These are phyloP conservation scores for Letharia lupina DNA, from an alignment of 495 filamentous ascomycete species.

Conservation along the genomic window DNA sequence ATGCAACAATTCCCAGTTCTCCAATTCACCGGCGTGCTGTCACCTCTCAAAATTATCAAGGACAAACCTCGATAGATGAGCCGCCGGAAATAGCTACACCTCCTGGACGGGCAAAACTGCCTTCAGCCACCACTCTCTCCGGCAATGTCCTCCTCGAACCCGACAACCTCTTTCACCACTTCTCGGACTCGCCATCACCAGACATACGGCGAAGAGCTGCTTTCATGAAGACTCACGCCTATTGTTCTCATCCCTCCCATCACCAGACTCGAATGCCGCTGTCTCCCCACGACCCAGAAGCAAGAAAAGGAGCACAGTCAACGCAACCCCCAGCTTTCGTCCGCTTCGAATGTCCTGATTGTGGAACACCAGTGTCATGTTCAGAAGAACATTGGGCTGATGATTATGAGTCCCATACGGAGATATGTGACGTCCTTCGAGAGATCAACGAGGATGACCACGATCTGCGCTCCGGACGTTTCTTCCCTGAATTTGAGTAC, in stretches of 20 bases:
- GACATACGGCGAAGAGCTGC: constrained; percentile 77
- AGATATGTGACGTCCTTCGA: constrained; percentile 82
- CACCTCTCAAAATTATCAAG: constrained; percentile 9
- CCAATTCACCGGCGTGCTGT: constrained; percentile 11
- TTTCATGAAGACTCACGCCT: constrained; percentile 81
- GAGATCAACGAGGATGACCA: constrained; percentile 98
- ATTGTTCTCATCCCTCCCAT: constrained; percentile 85
- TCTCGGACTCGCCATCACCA: constrained; percentile 76
- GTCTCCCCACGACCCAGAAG: constrained; percentile 54
- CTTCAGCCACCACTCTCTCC: constrained; percentile 10
- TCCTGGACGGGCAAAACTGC: background rate
- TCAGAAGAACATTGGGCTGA: constrained; percentile 89
- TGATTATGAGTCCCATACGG: constrained; percentile 83
- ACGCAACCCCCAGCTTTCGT: constrained; percentile 63
- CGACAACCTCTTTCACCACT: constrained; percentile 88
- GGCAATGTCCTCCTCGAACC: constrained; percentile 49
- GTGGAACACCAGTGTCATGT: constrained; percentile 88
- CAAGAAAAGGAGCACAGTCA: constrained; percentile 43
- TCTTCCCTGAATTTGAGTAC: constrained; percentile 91
- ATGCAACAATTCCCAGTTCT: constrained; percentile 3
- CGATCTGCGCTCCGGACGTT: constrained; percentile 79
- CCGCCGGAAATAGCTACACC: constrained; percentile 6
- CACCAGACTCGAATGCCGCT: constrained; percentile 53
- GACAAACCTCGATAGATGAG: constrained; percentile 7
- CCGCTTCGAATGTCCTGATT: constrained; percentile 91